Evolutionary conservation across 2,329 filamentous ascomycete species (phyloP), one percentile per base, ranked within the genome.

Genomic region (Hymenoscyphus occultus): DNA sequence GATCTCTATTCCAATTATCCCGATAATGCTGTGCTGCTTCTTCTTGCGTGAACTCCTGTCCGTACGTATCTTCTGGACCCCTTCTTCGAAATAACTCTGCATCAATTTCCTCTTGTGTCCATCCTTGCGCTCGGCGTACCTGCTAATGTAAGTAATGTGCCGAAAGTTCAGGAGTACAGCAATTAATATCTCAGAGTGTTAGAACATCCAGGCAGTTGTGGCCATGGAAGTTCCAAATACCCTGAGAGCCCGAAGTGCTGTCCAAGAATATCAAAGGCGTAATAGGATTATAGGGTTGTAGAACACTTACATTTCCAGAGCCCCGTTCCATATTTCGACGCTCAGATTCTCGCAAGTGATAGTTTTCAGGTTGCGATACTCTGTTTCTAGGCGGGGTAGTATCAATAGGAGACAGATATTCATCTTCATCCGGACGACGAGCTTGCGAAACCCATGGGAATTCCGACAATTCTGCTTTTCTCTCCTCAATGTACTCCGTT

Each of bases 281-380:
- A 35, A 1, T 35, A n/a, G 35, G 35, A 4, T 6, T 35, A 35
- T 35, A 7, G 35, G 35, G 5, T 35, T 35, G 5, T 35, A 35
- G 35, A 35, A 35, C 35, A 35, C 35, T 35, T 35, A 35, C 35
- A 35, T 10, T 12, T 35, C 39, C 57, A 28, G 62, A 35, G 51
- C 39, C 51, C 54, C 68, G 62, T 56, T 70, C 68, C 60, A 62
- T 56, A 31, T 68, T 63, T 12, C 67, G 68, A 19, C 69, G 64
- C 22, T 61, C 60, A 45, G 62, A 54, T 39, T 63, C 58, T 35
- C 31, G 67, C 65, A 22, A 59, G 59, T 7, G 64, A 65, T 35
- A 10, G 9, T 35, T 35, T 35, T 35, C 35, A 35, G 35, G 9
- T 35, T 35, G 35, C 5, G 5, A 35, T 35, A 10, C 35, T 10